Percentiles rank a stretch among this genome's conserved stretches.
These are phyloP conservation scores for Collybia sordida DNA, from an alignment of 768 basidiomycete genomes.

Conservation along the genomic window DNA sequence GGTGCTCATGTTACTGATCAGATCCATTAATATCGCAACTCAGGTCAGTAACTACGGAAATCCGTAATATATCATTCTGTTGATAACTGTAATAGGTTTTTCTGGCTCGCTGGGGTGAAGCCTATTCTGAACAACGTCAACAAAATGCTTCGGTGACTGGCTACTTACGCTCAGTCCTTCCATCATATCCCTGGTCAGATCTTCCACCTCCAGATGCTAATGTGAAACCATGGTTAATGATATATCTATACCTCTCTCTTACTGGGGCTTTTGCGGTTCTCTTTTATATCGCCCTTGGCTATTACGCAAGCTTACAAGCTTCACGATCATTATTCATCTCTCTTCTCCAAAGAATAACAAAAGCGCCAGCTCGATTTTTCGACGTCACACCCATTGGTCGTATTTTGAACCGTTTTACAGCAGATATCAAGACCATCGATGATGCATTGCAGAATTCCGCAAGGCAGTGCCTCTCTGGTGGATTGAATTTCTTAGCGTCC, in stretches of 20 bases:
- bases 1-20: conserved; percentile 51
- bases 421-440: conserved; percentile 77
- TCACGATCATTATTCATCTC: conserved; percentile 58
- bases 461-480: conserved; percentile 51
- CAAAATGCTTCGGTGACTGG: conserved; percentile 8
- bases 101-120: conserved; percentile 68
- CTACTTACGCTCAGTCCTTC: conserved; percentile 7
- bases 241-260: conserved; percentile 64
- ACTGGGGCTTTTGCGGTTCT: conserved; percentile 53
- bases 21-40: conserved; percentile 53
- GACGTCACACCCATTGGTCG: conserved; percentile 75
- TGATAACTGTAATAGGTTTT: conserved; percentile 45
- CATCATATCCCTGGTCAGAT: conserved; percentile 40
- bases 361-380: conserved; percentile 70
- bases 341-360: conserved; percentile 53
- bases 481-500: conserved; percentile 61
- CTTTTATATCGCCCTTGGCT: conserved; percentile 59
- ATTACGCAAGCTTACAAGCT: conserved; percentile 68
- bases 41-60: conserved; percentile 42
- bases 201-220: conserved; percentile 60
- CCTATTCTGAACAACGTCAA: conserved; percentile 42
- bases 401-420: conserved; percentile 78
- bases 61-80: not conserved
- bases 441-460: conserved; percentile 57
- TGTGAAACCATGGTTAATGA: conserved; percentile 64